These are phyloP conservation scores for Omphalotus guepiniiformis DNA, from an alignment of 768 basidiomycete genomes.

Conservation along the genomic window DNA sequence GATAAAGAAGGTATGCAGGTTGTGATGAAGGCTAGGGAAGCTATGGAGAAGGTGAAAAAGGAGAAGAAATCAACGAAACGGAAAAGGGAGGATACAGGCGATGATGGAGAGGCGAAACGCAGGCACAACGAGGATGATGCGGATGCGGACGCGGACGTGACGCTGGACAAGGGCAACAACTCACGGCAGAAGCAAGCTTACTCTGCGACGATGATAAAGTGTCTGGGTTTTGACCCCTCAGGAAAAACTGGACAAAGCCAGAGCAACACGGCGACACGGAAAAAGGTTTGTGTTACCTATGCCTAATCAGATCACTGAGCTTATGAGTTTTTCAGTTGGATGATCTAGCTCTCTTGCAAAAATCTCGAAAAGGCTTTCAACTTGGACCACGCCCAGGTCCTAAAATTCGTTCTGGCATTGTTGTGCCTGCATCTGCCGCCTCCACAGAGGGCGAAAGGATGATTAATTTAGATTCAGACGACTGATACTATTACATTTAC, in stretches of 20 bases:
- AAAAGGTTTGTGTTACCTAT: slow-evolving; percentile 45
- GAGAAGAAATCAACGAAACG: slow-evolving; percentile 11
- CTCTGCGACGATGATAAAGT: slow-evolving; percentile 62
- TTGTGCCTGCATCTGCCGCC: slow-evolving; percentile 33
- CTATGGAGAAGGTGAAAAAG: slow-evolving; percentile 21
- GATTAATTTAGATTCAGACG: slow-evolving; percentile 24
- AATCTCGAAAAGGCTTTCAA: slow-evolving; percentile 43
- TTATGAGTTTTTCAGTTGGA: slow-evolving; percentile 40
- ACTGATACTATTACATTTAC: background rate
- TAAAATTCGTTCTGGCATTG: slow-evolving; percentile 59
- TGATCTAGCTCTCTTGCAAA: slow-evolving; percentile 48
- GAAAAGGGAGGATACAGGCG: slow-evolving; percentile 13
- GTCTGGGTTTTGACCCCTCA: slow-evolving; percentile 78
- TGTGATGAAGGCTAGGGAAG: slow-evolving; percentile 58
- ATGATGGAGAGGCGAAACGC: slow-evolving; percentile 17
- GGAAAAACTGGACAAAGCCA: slow-evolving; percentile 44
- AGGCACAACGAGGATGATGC: slow-evolving; percentile 14
- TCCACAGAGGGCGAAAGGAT: slow-evolving; percentile 12
- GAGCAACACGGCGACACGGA: slow-evolving; percentile 39
- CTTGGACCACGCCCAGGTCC: slow-evolving; percentile 65
- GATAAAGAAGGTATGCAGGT: slow-evolving; percentile 68
- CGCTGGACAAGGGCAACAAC: slow-evolving; percentile 8
- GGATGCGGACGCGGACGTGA: slow-evolving; percentile 12
- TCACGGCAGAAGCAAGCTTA: slow-evolving; percentile 34
- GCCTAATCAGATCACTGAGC: background rate